Evolutionary conservation across 2,329 filamentous ascomycete genomes (phyloP).

Genomic region (Fusarium subtropicale): DNA sequence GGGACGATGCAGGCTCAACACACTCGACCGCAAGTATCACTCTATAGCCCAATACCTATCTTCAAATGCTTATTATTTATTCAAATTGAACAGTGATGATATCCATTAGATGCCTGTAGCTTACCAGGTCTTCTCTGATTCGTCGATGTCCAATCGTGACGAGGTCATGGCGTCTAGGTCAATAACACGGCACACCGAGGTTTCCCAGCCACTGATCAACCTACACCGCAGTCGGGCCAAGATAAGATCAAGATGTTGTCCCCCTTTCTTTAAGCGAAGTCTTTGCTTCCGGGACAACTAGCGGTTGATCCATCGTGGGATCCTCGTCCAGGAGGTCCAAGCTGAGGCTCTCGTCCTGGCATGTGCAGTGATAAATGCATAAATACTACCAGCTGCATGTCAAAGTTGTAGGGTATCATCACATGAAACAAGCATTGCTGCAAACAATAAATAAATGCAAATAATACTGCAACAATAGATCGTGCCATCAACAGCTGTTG

Average conservation of each 20-base stretch:
- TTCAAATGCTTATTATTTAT: fast-evolving
- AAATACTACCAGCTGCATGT: neutral
- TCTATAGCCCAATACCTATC: neutral
- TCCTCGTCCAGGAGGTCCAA: neutral
- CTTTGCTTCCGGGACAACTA: neutral
- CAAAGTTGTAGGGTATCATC: neutral
- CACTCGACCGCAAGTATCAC: neutral
- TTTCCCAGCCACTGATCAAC: neutral
- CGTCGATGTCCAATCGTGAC: neutral
- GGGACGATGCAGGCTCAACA: neutral
- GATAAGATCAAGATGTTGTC: neutral
- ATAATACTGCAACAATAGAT: neutral
- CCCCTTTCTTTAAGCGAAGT: neutral
- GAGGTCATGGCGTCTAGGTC: neutral
- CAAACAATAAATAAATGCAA: too few relatives aligned
- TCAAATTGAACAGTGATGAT: neutral
- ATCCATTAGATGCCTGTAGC: fast-evolving
- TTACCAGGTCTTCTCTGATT: neutral
- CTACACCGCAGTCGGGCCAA: neutral
- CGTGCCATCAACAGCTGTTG: neutral
- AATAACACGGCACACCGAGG: neutral
- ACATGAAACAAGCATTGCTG: too few relatives aligned
- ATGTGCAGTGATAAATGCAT: neutral
- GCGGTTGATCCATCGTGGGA: neutral
- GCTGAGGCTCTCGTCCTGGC: neutral